Evolutionary conservation across 345 rosid species (phyloP).

Genomic region (Citrus cavaleriei): DNA sequence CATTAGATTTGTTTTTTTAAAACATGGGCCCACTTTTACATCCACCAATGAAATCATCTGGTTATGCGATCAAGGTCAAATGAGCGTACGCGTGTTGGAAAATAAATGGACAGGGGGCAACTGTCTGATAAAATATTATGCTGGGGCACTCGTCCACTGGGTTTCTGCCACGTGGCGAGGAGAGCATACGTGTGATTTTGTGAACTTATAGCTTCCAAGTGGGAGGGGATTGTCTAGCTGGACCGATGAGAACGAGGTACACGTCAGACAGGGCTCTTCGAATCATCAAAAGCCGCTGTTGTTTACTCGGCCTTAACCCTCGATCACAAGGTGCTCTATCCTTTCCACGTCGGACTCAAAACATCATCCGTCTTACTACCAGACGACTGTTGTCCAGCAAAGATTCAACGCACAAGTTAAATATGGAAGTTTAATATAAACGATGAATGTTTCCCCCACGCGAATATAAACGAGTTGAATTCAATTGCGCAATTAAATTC

Average conservation of each 20-base stretch:
- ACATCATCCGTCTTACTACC: background rate
- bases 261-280: conserved; percentile 13
- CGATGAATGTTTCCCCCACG: background rate
- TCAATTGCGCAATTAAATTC: background rate
- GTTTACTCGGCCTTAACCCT: background rate
- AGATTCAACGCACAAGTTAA: background rate
- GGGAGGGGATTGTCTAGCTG: background rate
- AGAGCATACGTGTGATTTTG: background rate
- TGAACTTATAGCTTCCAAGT: background rate
- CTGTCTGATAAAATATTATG: too few relatives aligned
- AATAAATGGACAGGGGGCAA: background rate
- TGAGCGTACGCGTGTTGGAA: background rate
- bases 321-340: background rate
- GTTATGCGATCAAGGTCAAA: background rate
- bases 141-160: background rate
- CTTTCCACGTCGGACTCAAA: conserved; percentile 16
- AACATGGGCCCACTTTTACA: background rate
- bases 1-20: too few relatives aligned
- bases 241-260: conserved; percentile 11
- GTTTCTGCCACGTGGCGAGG: background rate
- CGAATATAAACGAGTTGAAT: background rate
- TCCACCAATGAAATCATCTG: too few relatives aligned
- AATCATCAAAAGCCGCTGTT: conserved; percentile 9
- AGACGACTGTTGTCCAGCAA: background rate
- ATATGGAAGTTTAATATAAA: background rate